Conservation (phyloP, 2,329 filamentous ascomycete genomes). For the Chaetomium sp. region DNA sequence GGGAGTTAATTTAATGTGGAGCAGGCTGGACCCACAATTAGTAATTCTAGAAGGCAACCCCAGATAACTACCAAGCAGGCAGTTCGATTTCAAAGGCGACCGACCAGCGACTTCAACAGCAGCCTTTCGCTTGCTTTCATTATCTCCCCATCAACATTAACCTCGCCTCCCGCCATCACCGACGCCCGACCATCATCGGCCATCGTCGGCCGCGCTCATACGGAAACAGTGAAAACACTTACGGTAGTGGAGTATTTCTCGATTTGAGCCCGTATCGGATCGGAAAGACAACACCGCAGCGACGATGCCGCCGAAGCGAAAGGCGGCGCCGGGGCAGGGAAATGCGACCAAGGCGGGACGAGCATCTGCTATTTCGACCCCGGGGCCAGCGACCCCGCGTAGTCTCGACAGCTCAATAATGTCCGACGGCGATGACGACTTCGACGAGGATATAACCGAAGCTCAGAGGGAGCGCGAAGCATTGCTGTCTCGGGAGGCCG, state of each 20-base stretch:
- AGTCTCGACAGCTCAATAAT: constrained; percentile 52
- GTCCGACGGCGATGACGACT: constrained; percentile 48
- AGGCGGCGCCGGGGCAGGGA: constrained; percentile 56
- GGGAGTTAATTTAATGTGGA: not conserved
- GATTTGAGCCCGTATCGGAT: not conserved
- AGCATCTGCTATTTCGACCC: constrained; percentile 61
- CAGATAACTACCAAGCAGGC: too few relatives aligned
- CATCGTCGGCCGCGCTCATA: not conserved
- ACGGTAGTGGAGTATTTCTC: not conserved
- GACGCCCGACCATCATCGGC: not conserved
- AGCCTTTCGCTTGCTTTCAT: not conserved
- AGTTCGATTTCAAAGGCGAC: not conserved
- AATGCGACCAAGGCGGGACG: constrained; percentile 58
- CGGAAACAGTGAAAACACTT: not conserved
- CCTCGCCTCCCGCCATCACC: not conserved
- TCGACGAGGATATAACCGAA: constrained; percentile 53
- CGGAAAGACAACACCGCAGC: not conserved
- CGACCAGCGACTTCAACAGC: not conserved
- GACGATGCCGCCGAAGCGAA: constrained; percentile 71
- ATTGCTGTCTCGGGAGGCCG: constrained; percentile 60
- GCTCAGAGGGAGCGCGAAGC: constrained; percentile 54
- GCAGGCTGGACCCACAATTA: constrained; percentile 13
- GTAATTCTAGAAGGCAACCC: constrained; percentile 1
- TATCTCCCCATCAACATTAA: not conserved
- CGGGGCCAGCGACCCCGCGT: constrained; percentile 61